These are phyloP conservation scores for Penicillium egyptiacum DNA, from an alignment of 495 filamentous ascomycete species.

Conservation along the genomic window DNA sequence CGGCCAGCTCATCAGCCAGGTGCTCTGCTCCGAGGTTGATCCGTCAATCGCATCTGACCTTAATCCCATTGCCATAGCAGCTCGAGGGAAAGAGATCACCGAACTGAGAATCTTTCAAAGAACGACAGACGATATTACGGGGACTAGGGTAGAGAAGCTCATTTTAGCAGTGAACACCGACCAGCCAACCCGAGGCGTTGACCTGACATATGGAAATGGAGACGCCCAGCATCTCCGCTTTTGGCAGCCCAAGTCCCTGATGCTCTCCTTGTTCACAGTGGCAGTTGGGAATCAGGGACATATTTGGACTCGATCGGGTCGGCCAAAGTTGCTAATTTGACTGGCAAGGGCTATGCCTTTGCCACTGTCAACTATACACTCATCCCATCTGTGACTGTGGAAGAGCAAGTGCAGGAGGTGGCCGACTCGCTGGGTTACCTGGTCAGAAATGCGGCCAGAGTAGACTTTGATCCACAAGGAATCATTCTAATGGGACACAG, in stretches of 20 bases:
- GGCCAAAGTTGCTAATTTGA: background rate
- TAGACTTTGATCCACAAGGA: background rate
- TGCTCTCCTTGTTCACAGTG: constrained; percentile 1
- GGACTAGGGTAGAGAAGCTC: background rate
- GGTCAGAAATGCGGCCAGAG: background rate
- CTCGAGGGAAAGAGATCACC: background rate
- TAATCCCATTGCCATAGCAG: background rate
- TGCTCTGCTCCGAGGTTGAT: too few species aligned
- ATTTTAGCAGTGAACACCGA: background rate
- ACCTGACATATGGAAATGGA: background rate
- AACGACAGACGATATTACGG: background rate
- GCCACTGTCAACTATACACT: constrained; percentile 1
- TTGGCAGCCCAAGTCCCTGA: background rate
- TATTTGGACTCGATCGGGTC: constrained; percentile 2
- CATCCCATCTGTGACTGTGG: constrained; percentile 1
- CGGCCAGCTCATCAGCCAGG: too few species aligned
- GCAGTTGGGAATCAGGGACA: constrained; percentile 5
- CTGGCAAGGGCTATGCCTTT: constrained; percentile 1
- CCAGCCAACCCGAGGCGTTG: background rate
- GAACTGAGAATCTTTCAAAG: background rate
- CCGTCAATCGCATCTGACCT: background rate
- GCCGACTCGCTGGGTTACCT: background rate
- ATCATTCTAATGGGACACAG: constrained; percentile 2
- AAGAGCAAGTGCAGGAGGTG: constrained; percentile 7
- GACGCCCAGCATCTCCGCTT: background rate